Percentiles rank a stretch among this genome's conserved stretches.
These are phyloP conservation scores for Cupressus sempervirens DNA, from an alignment of 75 land plant genomes.

Conservation along the genomic window DNA sequence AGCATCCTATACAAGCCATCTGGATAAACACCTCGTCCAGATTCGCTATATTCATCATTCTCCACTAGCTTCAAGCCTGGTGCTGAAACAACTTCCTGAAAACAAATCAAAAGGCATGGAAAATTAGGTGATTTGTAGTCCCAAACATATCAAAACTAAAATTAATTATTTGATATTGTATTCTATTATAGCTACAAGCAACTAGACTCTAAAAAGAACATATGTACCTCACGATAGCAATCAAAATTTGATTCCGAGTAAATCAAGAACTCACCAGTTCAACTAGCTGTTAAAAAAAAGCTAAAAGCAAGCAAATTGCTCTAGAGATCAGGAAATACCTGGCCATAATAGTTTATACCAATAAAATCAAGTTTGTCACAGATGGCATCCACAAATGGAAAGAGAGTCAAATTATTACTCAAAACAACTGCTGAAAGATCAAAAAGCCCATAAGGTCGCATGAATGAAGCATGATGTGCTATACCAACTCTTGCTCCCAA, in stretches of 20 bases:
- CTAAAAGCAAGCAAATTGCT: not conserved
- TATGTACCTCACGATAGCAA: not conserved
- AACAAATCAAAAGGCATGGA: not conserved
- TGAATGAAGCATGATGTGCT: slow-evolving; percentile 98
- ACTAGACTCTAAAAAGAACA: not conserved
- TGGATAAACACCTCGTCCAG: slow-evolving; percentile 96
- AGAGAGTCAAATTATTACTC: slow-evolving; percentile 71
- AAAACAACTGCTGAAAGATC: slow-evolving; percentile 78
- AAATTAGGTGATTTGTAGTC: not conserved
- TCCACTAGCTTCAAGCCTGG: slow-evolving; percentile 89
- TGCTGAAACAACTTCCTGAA: slow-evolving; percentile 89
- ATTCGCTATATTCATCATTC: slow-evolving; percentile 94
- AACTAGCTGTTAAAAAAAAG: not conserved
- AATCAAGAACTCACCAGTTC: not conserved
- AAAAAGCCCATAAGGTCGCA: slow-evolving; percentile 95
- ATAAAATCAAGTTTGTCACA: slow-evolving; percentile 82
- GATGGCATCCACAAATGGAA: slow-evolving; percentile 78
- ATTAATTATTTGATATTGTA: not conserved
- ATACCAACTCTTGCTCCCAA: slow-evolving; percentile 66
- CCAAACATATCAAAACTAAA: not conserved
- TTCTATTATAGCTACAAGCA: not conserved
- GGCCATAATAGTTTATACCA: slow-evolving; percentile 98
- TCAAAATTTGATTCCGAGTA: not conserved
- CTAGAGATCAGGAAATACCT: slow-evolving; percentile 40
- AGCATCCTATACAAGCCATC: slow-evolving; percentile 92